Evolutionary conservation across 2,329 filamentous ascomycete genomes (phyloP).

Genomic region (Dryadomyces quercus-mongolicae): DNA sequence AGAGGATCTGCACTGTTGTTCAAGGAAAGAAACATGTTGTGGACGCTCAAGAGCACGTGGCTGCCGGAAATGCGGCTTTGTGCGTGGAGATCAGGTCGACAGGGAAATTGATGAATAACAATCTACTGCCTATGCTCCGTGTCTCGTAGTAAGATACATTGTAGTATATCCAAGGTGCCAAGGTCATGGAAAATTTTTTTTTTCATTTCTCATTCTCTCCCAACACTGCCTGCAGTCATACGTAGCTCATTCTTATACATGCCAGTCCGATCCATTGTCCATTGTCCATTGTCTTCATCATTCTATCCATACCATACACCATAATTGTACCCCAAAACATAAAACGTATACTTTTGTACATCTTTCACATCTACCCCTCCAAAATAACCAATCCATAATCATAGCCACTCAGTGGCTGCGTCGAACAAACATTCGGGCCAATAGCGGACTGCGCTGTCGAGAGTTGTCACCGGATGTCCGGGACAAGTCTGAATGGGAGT

Average conservation of each 20-base stretch:
- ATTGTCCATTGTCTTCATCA: not conserved
- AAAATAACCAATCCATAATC: not conserved
- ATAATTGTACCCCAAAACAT: not conserved
- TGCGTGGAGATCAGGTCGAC: not conserved
- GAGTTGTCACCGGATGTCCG: conserved; percentile 4
- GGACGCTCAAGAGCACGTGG: not conserved
- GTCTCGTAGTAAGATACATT: too few species aligned
- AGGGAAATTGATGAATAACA: not conserved
- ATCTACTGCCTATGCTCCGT: not conserved
- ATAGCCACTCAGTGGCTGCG: conserved; percentile 8
- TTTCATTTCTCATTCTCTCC: not conserved
- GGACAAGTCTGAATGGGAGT: not conserved
- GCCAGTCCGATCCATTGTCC: too few species aligned
- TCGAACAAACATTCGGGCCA: conserved; percentile 13
- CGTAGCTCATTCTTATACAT: not conserved
- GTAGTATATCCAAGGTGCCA: too few species aligned
- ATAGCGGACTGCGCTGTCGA: conserved; percentile 7
- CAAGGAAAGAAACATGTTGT: not conserved
- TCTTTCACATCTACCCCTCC: not conserved
- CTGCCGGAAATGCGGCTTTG: not conserved
- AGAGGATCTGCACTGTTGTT: not conserved
- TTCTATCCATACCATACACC: not conserved
- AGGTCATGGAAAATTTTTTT: too few species aligned
- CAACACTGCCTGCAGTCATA: not conserved
- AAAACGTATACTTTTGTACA: not conserved